Percentiles rank a stretch among this genome's conserved stretches.
Conservation (phyloP, 2,329 filamentous ascomycete species). For the Cercospora sp. region DNA sequence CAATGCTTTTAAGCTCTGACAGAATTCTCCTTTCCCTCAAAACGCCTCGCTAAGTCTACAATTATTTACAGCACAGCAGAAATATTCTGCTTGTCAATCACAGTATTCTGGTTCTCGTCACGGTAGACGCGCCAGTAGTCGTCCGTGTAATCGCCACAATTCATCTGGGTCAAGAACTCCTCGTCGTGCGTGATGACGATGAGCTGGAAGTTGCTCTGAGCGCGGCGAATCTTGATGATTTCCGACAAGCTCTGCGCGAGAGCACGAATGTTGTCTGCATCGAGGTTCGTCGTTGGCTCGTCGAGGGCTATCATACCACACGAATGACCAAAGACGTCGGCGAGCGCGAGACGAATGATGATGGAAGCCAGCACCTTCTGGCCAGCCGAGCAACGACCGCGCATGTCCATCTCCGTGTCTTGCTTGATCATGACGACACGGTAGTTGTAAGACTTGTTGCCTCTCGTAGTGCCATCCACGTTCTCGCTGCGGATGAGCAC, state of each 20-base stretch:
- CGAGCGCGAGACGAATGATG: constrained; percentile 92
- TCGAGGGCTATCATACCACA: constrained; percentile 96
- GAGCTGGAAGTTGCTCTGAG: constrained; percentile 93
- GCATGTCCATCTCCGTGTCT: constrained; percentile 98
- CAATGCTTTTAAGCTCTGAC: not conserved
- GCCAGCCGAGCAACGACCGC: constrained; percentile 91
- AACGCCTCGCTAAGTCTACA: constrained; percentile 11
- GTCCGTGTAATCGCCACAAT: constrained; percentile 89
- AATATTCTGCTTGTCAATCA: constrained; percentile 67
- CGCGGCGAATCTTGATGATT: constrained; percentile 79
- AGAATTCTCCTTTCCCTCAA: not conserved
- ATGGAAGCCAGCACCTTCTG: constrained; percentile 97
- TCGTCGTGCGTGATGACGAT: constrained; percentile 99
- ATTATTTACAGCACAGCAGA: constrained; percentile 20
- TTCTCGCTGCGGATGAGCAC: constrained; percentile 88
- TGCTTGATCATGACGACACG: constrained; percentile 96
- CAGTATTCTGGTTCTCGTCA: constrained; percentile 81
- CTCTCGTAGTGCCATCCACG: constrained; percentile 66
- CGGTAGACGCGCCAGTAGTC: constrained; percentile 85
- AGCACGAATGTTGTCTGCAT: constrained; percentile 89
- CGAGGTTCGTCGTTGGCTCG: constrained; percentile 95
- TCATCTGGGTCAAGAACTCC: constrained; percentile 90
- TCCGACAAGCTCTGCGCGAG: constrained; percentile 80
- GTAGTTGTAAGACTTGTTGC: constrained; percentile 90
- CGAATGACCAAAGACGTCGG: constrained; percentile 93